These are phyloP conservation scores for Williopsis jadinii DNA, from an alignment of 1,139 yeast genomes.

Conservation along the genomic window DNA sequence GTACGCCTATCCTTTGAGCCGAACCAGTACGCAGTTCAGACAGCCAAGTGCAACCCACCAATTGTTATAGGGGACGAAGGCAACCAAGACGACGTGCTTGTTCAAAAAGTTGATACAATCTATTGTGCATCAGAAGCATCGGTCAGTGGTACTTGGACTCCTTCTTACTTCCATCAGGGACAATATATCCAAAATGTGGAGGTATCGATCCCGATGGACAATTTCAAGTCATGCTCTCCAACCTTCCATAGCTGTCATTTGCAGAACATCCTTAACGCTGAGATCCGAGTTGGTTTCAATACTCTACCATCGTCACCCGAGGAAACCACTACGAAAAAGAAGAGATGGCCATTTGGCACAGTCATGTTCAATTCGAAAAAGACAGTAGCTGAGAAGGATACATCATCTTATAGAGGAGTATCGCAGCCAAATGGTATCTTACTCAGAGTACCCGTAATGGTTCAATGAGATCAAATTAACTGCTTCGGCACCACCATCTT, in stretches of 20 bases:
- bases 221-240: conserved; percentile 3
- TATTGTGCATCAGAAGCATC: too few species aligned
- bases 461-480: too few species aligned
- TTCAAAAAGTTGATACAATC: too few species aligned
- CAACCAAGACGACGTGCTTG: background rate
- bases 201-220: conserved; percentile 8
- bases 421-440: too few species aligned
- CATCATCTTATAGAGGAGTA: too few species aligned
- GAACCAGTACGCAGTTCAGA: conserved; percentile 8
- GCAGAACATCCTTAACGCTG: conserved; percentile 14
- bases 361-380: too few species aligned
- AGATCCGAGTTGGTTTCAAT: conserved; percentile 5
- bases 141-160: conserved; percentile 11
- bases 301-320: too few species aligned
- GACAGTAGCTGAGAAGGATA: too few species aligned
- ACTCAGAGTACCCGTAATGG: too few species aligned
- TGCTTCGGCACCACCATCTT: too few species aligned
- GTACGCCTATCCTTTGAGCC: background rate
- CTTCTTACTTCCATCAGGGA: conserved; percentile 9
- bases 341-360: too few species aligned
- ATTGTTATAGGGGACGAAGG: background rate
- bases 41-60: conserved; percentile 10
- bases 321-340: too few species aligned
- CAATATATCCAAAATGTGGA: conserved; percentile 3
- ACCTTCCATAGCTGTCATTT: conserved; percentile 17